Base-by-base conservation (phyloP, 2,329 filamentous ascomycete species). In the Epichloe typhina region DNA sequence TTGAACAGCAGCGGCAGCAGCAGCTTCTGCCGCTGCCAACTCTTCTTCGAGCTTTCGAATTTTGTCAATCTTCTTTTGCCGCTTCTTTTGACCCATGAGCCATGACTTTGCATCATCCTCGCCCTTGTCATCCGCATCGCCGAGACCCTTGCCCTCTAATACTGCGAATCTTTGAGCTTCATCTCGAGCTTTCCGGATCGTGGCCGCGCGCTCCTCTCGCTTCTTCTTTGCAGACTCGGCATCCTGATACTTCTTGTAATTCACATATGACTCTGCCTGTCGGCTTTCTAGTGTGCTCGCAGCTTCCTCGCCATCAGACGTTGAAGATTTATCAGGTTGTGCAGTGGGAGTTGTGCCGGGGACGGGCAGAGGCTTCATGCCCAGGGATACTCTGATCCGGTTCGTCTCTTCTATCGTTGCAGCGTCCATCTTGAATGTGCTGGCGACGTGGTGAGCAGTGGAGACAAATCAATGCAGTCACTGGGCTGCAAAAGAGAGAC, bases 391-490 rank as follows among this genome's bases (percentile, higher is more conserved):
- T 61, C 91, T 88, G 62, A 96, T 84, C 64, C 90, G 86, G 72
- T 97, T 97, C 57, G 88, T 88, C 75, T 96, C 89, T 68, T 94
- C 87, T 63, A 97, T 90, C 31, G 86, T 84, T 43, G 87, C 80
- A 59, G 82, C 73, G 65, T 83, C 80, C 72, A 81, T 81, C 43
- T 47, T 53, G 48, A 7, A 12, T 21, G 3, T 36, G 8, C 8
- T 33, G 31, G 15, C 15, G 6, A 37, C 19, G 33, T 39, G 15
- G 26, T 3, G 23, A 3, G 23, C 21, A n/a, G 13, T 44, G 15
- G 35, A 33, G 26, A 33, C 4, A 35, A 15, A 23, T 36, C 19
- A 23, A 33, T 33, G 41, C 46, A 41, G 15, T 21, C 23, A 19
- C 23, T 9, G 5, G 15, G 15, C 21, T 21, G 9, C n/a, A 42